Evolutionary conservation across 768 basidiomycete species (phyloP).

Genomic region (Mycena indigotica): DNA sequence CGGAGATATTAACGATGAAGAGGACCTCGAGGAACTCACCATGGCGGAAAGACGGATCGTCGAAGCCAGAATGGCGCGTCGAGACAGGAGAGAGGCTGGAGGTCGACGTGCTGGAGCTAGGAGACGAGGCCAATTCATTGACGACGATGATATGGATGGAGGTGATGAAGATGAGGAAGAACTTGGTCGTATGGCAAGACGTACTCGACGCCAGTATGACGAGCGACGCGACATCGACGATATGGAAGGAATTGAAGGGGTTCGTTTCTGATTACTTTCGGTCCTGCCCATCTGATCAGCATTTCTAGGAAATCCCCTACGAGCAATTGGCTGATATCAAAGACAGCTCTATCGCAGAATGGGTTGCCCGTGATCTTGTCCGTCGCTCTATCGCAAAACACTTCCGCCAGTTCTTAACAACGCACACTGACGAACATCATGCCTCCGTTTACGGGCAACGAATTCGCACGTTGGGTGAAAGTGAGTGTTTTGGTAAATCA

Average conservation of each 20-base stretch:
- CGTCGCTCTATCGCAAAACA: slow-evolving; percentile 87
- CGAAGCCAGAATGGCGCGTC: slow-evolving; percentile 83
- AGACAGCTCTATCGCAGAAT: slow-evolving; percentile 94
- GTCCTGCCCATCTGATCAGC: slow-evolving; percentile 20
- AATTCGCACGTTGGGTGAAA: slow-evolving; percentile 92
- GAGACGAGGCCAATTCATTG: slow-evolving; percentile 80
- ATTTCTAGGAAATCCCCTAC: slow-evolving; percentile 79
- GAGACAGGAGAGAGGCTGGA: slow-evolving; percentile 74
- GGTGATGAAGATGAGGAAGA: slow-evolving; percentile 49
- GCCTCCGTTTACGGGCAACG: slow-evolving; percentile 92
- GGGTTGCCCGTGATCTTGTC: slow-evolving; percentile 94
- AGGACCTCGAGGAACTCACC: slow-evolving; percentile 68
- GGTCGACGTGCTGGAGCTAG: slow-evolving; percentile 78
- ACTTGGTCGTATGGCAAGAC: slow-evolving; percentile 70
- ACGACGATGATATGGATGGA: slow-evolving; percentile 70
- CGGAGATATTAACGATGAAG: slow-evolving; percentile 82
- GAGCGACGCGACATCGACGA: slow-evolving; percentile 91
- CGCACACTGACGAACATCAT: slow-evolving; percentile 90
- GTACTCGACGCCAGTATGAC: slow-evolving; percentile 91
- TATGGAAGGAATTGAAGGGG: slow-evolving; percentile 86
- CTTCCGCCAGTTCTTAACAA: slow-evolving; percentile 94
- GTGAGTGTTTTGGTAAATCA: slow-evolving; percentile 43
- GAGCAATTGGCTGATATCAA: slow-evolving; percentile 98
- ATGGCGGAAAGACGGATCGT: slow-evolving; percentile 74
- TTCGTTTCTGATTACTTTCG: slow-evolving; percentile 38